A percentile compares a stretch with the other conserved stretches of the same genome.
Evolutionary conservation across 108 stramenopile genomes (phyloP).

Genomic region (Conticribra weissflogii): DNA sequence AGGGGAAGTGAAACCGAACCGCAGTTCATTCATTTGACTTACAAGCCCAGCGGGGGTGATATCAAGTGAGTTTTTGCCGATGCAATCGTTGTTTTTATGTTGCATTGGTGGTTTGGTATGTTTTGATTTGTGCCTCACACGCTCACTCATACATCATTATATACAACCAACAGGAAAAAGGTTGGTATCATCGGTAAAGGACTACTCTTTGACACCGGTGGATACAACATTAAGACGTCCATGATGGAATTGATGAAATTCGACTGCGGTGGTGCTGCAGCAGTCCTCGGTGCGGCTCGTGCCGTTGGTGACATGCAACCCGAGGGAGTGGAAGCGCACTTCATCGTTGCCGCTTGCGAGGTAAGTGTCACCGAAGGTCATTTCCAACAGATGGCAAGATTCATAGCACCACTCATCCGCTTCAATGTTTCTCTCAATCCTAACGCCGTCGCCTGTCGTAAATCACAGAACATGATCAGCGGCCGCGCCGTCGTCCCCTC

Average conservation of each 20-base stretch:
- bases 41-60: slow-evolving; percentile 64
- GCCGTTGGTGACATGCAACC: slow-evolving; percentile 69
- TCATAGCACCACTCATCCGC: too few relatives aligned
- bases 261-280: slow-evolving; percentile 96
- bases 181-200: slow-evolving; percentile 96
- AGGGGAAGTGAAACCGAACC: slow-evolving; percentile 92
- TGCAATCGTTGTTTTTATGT: too few relatives aligned
- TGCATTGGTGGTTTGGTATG: too few relatives aligned
- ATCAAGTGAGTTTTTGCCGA: slow-evolving; percentile 33
- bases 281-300: slow-evolving; percentile 86
- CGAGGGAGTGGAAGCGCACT: slow-evolving; percentile 90
- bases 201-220: slow-evolving; percentile 97
- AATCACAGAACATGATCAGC: slow-evolving; percentile 94
- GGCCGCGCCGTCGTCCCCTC: slow-evolving; percentile 89
- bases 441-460: too few relatives aligned
- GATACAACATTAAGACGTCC: slow-evolving; percentile 98
- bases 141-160: too few relatives aligned
- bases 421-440: too few relatives aligned
- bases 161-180: too few relatives aligned
- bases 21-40: slow-evolving; percentile 96
- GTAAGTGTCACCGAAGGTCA: slow-evolving; percentile 14
- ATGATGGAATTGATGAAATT: slow-evolving; percentile 99
- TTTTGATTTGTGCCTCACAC: too few relatives aligned
- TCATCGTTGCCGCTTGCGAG: slow-evolving; percentile 92
- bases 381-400: slow-evolving; percentile 37